Evolutionary conservation across 2,329 filamentous ascomycete genomes (phyloP), one percentile per base, ranked within the genome.

Genomic region (Paraconiothyrium brasiliense): DNA sequence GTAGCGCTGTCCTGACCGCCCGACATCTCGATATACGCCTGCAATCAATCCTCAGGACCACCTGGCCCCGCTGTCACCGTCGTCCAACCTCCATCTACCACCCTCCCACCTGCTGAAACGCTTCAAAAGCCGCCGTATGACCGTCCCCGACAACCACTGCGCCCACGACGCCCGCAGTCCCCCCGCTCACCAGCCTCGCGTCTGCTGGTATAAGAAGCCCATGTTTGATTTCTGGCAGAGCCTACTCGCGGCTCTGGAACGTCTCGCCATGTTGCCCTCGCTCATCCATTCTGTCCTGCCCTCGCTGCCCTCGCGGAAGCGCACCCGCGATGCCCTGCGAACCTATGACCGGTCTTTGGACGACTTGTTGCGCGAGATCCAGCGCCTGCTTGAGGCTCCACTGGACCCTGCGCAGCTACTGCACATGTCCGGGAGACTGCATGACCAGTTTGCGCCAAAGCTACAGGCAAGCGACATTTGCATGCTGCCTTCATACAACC

Each of bases 401-500:
- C 73, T 84, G 43, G 75, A 80, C 20, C 66, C 77, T 16, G 70
- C 74, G 37, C 77, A 76, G 50, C 71, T 84, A 62, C 73, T 82
- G 59, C 72, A 73, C 32, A 82, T 84, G 71, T 84, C 83, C 43
- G 66, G 66, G 50, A 71, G 75, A 60, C 71, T 85, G 62, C 79
- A 82, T 62, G 76, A 79, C 27, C 85, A 89, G 67, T 87, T 88
- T 67, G 78, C 79, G 55, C 79, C 83, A 54, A 85, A 84, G 66
- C 78, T 89, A 34, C 81, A 85, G 67, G 78, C 81, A 46, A 87
- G 84, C 73, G 82, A 85, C 27, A 84, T 86, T 60, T 88, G 85
- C 76, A 90, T 90, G 88, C 79, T 90, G 57, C 88, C 88, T 2
- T 90, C 88, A 5, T 89, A 87, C 77, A 88, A 86, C 72, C 83